phyloP scores from a whole-genome alignment of 2,329 filamentous ascomycete species.

The Diaporthe sp. region DNA sequence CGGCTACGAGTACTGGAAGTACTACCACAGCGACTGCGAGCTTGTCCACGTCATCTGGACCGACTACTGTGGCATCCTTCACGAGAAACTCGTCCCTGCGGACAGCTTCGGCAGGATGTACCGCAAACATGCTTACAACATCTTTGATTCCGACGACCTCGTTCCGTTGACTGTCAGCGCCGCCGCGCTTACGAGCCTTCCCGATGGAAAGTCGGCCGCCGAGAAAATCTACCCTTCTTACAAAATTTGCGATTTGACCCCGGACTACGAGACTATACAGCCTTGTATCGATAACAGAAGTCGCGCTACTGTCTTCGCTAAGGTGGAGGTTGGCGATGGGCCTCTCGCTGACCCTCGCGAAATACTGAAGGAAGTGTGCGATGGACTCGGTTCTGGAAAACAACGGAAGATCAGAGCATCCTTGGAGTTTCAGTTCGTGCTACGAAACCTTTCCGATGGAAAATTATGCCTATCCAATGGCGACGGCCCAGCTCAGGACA shows the following conservation, averaged over 20 bases:
- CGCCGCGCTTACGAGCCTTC: background rate
- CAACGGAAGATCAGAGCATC: background rate
- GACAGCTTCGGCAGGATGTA: background rate
- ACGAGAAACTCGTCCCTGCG: conserved; percentile 1
- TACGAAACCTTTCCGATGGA: background rate
- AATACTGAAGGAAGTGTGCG: background rate
- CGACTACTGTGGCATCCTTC: background rate
- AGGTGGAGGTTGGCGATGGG: background rate
- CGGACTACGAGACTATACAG: background rate
- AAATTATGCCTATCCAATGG: background rate
- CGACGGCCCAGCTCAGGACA: background rate
- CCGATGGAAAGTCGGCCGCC: background rate
- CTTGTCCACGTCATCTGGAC: conserved; percentile 14
- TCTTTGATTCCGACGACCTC: background rate
- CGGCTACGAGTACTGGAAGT: background rate
- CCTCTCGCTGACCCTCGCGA: background rate
- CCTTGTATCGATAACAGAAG: background rate
- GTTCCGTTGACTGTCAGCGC: background rate
- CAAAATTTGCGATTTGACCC: background rate
- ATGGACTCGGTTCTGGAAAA: too few relatives aligned
- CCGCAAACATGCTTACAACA: background rate
- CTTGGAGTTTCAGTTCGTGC: conserved; percentile 7
- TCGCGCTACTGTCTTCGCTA: conserved; percentile 1
- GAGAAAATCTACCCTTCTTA: background rate
- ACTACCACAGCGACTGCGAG: conserved; percentile 1